Evolutionary conservation across 106 monocot genomes (phyloP).

Genomic region (Acorus calamus): DNA sequence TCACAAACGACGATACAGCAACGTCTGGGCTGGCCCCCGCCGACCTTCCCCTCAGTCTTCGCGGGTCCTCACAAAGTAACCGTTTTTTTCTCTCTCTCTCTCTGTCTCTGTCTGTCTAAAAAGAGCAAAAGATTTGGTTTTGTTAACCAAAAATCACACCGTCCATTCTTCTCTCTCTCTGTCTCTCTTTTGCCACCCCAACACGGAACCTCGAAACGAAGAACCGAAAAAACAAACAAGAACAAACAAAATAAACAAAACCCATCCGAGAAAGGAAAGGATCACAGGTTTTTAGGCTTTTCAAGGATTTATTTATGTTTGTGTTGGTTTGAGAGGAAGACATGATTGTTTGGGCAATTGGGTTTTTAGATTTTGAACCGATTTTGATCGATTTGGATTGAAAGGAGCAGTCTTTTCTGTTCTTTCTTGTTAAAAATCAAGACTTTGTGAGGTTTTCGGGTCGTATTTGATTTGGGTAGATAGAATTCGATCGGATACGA

Average conservation of each 20-base stretch:
- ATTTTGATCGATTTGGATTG: not conserved
- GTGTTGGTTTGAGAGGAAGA: not conserved
- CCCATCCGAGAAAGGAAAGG: no score
- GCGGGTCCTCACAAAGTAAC: slow-evolving; percentile 8
- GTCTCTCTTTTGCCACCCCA: no score
- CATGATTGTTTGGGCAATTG: not conserved
- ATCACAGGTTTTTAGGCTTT: not conserved
- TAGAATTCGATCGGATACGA: slow-evolving; percentile 1
- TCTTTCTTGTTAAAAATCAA: no score
- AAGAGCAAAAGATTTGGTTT: not conserved
- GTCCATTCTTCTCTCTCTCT: not conserved
- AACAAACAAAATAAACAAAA: no score
- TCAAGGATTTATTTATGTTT: not conserved
- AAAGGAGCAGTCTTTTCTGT: not conserved
- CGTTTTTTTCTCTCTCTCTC: not conserved
- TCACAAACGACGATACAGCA: no score
- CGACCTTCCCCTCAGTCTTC: not conserved
- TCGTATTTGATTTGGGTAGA: not conserved
- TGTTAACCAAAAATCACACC: no score
- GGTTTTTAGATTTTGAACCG: slow-evolving; percentile 4
- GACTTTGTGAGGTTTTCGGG: no score
- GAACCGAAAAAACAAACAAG: no score
- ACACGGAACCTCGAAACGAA: no score
- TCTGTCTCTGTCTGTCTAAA: not conserved
- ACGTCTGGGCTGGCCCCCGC: no score